A percentile compares a stretch with the other conserved stretches of the same genome.
These are phyloP conservation scores for Zygoascus bituminiphila DNA, from an alignment of 805 yeast species.

Conservation along the genomic window DNA sequence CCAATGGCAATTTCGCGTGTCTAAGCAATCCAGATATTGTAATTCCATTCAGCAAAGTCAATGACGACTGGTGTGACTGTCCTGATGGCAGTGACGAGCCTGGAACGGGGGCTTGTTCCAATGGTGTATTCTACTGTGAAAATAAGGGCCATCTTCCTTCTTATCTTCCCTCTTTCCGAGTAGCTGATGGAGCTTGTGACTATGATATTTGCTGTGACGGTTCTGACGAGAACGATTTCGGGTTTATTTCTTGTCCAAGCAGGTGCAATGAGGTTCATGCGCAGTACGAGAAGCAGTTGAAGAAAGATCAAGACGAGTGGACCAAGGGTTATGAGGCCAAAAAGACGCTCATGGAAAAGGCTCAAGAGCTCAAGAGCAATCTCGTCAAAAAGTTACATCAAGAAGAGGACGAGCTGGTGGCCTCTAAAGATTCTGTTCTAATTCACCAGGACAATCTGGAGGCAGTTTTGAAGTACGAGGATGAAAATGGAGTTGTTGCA, in stretches of 20 bases:
- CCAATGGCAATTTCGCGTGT: constrained; percentile 59
- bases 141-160: constrained; percentile 64
- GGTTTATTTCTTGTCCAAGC: constrained; percentile 42
- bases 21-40: constrained; percentile 56
- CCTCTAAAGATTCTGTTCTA: background rate
- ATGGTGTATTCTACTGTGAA: constrained; percentile 58
- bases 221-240: constrained; percentile 55
- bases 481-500: constrained; percentile 17
- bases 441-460: constrained; percentile 13
- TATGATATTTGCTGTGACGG: constrained; percentile 90
- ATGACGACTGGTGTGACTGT: constrained; percentile 91
- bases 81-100: constrained; percentile 98
- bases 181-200: constrained; percentile 90
- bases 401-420: constrained; percentile 21
- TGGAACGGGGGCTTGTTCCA: constrained; percentile 77
- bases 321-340: constrained; percentile 33
- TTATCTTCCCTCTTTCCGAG: constrained; percentile 55
- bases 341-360: constrained; percentile 26
- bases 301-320: constrained; percentile 18
- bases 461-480: constrained; percentile 27
- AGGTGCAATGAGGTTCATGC: constrained; percentile 44
- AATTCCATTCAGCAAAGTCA: constrained; percentile 54
- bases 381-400: constrained; percentile 16
- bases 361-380: constrained; percentile 18
- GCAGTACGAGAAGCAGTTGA: constrained; percentile 28